Percentiles rank a stretch among this genome's conserved stretches.
Evolutionary conservation across 2,329 filamentous ascomycete genomes (phyloP).

Genomic region (Botrytis cinerea): DNA sequence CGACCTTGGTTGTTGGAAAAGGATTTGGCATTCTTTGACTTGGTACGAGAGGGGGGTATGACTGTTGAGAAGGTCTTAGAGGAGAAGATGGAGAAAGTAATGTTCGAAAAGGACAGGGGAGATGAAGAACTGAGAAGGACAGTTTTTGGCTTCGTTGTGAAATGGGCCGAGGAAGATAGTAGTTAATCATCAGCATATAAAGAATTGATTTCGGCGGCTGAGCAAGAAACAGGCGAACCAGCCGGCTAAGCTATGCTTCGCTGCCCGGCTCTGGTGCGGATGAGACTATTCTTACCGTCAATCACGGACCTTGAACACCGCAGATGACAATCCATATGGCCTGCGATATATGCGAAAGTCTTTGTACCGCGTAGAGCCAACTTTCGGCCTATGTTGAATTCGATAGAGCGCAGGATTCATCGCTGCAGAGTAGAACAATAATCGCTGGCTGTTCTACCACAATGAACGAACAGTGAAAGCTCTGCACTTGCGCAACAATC

Average conservation of each 20-base stretch:
- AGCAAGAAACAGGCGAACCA: background rate
- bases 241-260: background rate
- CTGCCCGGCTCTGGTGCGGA: background rate
- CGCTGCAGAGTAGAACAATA: background rate
- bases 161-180: slow-evolving; percentile 29
- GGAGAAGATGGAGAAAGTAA: slow-evolving; percentile 76
- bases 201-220: background rate
- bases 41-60: slow-evolving; percentile 71
- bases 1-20: slow-evolving; percentile 85
- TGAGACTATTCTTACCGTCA: background rate
- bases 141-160: slow-evolving; percentile 50
- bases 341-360: background rate
- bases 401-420: background rate
- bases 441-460: background rate
- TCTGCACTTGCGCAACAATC: background rate
- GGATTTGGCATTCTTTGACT: slow-evolving; percentile 83
- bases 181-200: background rate
- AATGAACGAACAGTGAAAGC: background rate
- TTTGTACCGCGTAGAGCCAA: background rate
- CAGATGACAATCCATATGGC: background rate
- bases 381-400: background rate
- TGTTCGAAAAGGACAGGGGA: slow-evolving; percentile 88
- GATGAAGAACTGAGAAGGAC: slow-evolving; percentile 80
- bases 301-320: background rate
- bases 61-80: slow-evolving; percentile 78